A percentile compares a stretch with the other conserved stretches of the same genome.
Conservation (phyloP, 441 rosid genomes). For the Mallotus japonicus region DNA sequence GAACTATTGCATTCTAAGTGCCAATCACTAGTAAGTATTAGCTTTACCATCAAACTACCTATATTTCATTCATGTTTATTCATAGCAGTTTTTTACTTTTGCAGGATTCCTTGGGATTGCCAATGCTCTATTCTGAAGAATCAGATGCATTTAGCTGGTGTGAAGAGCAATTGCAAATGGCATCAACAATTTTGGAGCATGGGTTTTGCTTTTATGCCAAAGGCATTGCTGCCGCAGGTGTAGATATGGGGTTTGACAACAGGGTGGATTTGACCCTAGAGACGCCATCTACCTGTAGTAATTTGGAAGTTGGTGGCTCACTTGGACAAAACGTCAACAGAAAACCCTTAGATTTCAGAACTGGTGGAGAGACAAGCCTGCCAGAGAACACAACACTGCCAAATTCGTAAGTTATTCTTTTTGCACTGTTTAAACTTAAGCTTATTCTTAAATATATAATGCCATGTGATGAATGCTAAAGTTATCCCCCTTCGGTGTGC, state of each 20-base stretch:
- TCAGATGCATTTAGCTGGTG: constrained; percentile 41
- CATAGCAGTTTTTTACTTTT: constrained; percentile 21
- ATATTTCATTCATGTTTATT: constrained; percentile 9
- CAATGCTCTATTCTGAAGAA: constrained; percentile 38
- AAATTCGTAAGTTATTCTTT: constrained; percentile 37
- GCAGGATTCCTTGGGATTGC: constrained; percentile 54
- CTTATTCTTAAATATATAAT: not conserved
- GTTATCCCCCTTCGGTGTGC: not conserved
- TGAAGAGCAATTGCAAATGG: constrained; percentile 57
- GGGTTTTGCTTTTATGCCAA: constrained; percentile 58
- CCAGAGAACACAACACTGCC: constrained; percentile 27
- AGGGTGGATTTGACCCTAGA: constrained; percentile 31
- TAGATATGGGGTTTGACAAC: constrained; percentile 26
- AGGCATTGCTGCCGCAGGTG: constrained; percentile 41
- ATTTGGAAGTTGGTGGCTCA: constrained; percentile 32
- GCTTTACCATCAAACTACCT: constrained; percentile 3
- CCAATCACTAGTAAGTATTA: constrained; percentile 45
- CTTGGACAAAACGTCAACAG: constrained; percentile 26
- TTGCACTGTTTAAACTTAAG: not conserved
- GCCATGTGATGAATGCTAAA: not conserved
- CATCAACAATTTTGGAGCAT: constrained; percentile 48
- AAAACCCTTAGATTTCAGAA: constrained; percentile 30
- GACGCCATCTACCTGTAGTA: constrained; percentile 30
- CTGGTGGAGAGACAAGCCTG: constrained; percentile 30
- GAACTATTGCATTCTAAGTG: constrained; percentile 51